Conservation (phyloP, 306 rosid species). For the Castanea sativa region DNA sequence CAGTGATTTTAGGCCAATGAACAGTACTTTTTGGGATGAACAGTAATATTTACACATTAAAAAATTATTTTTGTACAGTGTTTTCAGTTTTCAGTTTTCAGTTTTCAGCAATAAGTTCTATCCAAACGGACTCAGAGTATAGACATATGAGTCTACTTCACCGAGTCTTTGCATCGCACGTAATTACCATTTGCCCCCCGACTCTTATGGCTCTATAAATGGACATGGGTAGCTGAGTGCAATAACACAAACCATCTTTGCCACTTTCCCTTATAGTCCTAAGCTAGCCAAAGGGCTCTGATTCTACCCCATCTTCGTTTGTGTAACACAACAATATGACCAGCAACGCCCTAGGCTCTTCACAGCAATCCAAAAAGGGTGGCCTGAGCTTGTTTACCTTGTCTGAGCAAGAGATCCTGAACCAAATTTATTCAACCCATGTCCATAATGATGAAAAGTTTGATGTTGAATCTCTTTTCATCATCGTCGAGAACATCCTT, state of each 20-base stretch:
- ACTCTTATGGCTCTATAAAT: background rate
- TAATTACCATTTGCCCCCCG: background rate
- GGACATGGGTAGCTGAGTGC: background rate
- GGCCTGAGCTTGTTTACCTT: background rate
- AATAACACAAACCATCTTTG: background rate
- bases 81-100: no score
- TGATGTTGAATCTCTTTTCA: slow-evolving; percentile 41
- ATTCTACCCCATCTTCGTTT: background rate
- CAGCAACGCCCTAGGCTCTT: background rate
- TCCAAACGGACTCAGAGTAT: no score
- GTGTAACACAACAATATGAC: background rate
- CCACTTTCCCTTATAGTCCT: background rate
- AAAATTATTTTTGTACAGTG: no score
- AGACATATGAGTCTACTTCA: no score
- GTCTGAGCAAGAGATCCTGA: background rate
- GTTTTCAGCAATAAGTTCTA: no score
- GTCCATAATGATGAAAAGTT: slow-evolving; percentile 39
- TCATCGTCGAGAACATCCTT: slow-evolving; percentile 32
- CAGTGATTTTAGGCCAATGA: no score
- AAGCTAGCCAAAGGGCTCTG: background rate
- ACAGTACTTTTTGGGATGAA: no score
- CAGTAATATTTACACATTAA: no score
- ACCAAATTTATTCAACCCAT: background rate
- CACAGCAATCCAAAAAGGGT: background rate
- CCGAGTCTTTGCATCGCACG: background rate